A percentile compares a stretch with the other conserved stretches of the same genome.
phyloP scores from a whole-genome alignment of 2,329 filamentous ascomycete species.

The Zopfia rhizophila region DNA sequence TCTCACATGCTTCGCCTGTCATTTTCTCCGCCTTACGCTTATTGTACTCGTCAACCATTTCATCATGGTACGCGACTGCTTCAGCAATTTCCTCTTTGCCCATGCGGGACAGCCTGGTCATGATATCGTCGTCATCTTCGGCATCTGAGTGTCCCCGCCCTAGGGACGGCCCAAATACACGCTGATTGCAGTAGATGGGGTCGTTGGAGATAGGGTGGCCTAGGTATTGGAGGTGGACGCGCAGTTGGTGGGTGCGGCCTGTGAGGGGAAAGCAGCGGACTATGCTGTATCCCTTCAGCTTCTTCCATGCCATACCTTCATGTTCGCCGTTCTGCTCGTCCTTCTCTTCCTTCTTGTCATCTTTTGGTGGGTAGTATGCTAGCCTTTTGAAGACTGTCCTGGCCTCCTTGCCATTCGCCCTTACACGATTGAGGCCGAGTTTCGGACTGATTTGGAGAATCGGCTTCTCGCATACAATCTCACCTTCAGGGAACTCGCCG shows the following conservation, averaged over 20 bases:
- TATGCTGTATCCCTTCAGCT: conserved; percentile 83
- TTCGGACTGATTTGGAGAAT: conserved; percentile 96
- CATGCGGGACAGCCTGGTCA: conserved; percentile 85
- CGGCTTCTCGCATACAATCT: conserved; percentile 91
- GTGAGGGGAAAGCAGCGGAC: conserved; percentile 94
- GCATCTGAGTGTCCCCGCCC: conserved; percentile 73
- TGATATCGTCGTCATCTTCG: conserved; percentile 88
- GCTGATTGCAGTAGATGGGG: conserved; percentile 94
- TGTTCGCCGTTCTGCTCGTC: conserved; percentile 39
- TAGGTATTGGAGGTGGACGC: conserved; percentile 93
- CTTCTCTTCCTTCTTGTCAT: conserved; percentile 29
- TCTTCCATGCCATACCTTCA: conserved; percentile 61
- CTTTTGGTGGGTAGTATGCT: conserved; percentile 82
- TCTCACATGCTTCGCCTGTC: conserved; percentile 82
- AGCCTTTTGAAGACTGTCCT: conserved; percentile 90
- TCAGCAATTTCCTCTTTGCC: conserved; percentile 93
- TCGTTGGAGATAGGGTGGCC: conserved; percentile 97
- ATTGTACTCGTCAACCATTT: conserved; percentile 90
- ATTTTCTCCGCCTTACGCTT: conserved; percentile 92
- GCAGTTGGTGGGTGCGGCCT: conserved; percentile 91
- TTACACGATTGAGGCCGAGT: conserved; percentile 91
- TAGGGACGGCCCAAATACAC: conserved; percentile 86
- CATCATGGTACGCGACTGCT: conserved; percentile 91
- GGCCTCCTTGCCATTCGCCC: conserved; percentile 89
- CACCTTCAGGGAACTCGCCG: conserved; percentile 89